phyloP scores from a whole-genome alignment of 2,329 filamentous ascomycete species.

The Knufia fluminis region DNA sequence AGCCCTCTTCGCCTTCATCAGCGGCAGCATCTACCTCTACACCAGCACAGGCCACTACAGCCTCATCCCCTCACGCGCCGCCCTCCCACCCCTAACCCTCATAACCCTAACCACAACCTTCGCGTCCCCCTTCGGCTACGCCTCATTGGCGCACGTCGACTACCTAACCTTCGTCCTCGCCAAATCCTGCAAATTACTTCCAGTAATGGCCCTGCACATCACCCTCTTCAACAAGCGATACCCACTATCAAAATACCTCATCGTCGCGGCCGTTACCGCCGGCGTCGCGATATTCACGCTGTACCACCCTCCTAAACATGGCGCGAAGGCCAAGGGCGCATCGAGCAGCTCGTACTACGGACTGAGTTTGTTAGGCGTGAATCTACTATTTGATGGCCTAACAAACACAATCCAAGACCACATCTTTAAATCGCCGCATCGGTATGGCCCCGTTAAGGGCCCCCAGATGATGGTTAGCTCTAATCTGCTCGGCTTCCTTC shows the following conservation, averaged over 20 bases:
- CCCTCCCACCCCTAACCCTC: slow-evolving; percentile 69
- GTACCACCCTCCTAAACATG: slow-evolving; percentile 57
- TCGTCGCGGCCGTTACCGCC: slow-evolving; percentile 80
- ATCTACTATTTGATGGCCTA: slow-evolving; percentile 88
- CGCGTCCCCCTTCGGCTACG: slow-evolving; percentile 92
- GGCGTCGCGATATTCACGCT: slow-evolving; percentile 94
- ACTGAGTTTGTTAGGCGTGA: slow-evolving; percentile 72
- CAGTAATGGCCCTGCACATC: slow-evolving; percentile 94
- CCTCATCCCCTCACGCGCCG: slow-evolving; percentile 67
- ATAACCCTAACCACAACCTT: slow-evolving; percentile 82
- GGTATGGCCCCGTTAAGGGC: slow-evolving; percentile 70
- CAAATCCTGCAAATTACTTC: slow-evolving; percentile 95
- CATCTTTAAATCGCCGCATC: slow-evolving; percentile 59
- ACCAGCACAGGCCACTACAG: slow-evolving; percentile 48
- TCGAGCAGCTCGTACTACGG: slow-evolving; percentile 61
- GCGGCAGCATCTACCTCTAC: slow-evolving; percentile 71
- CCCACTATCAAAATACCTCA: slow-evolving; percentile 91
- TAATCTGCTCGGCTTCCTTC: slow-evolving; percentile 72
- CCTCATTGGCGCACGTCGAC: slow-evolving; percentile 84
- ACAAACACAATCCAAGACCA: slow-evolving; percentile 96
- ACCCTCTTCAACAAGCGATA: slow-evolving; percentile 83
- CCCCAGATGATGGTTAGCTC: slow-evolving; percentile 99
- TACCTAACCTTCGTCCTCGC: slow-evolving; percentile 97
- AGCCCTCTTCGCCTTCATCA: slow-evolving; percentile 74
- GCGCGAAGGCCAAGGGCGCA: slow-evolving; percentile 42